Percentiles rank a stretch among this genome's conserved stretches.
These are phyloP conservation scores for Hypoxylon sp. DNA, from an alignment of 2,329 filamentous ascomycete genomes.

Conservation along the genomic window DNA sequence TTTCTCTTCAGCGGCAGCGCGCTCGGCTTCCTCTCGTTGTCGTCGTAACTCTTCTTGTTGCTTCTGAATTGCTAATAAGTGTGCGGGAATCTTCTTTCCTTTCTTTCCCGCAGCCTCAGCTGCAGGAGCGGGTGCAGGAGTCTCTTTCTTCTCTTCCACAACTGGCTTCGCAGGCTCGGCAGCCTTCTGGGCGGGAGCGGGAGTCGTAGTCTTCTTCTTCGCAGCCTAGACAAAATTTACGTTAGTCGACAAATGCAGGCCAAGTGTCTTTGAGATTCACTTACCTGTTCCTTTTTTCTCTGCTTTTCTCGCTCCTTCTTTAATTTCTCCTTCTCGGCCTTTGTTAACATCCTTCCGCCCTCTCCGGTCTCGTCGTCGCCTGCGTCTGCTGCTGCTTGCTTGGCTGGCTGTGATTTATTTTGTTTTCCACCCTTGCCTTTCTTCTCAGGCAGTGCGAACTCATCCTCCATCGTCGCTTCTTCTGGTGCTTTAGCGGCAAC, in stretches of 20 bases:
- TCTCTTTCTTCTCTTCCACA: conserved; percentile 65
- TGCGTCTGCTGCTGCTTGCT: conserved; percentile 57
- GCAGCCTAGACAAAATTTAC: conserved; percentile 70
- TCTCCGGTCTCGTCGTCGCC: conserved; percentile 67
- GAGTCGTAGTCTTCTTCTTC: conserved; percentile 80
- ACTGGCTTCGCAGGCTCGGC: conserved; percentile 69
- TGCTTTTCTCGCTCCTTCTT: conserved; percentile 99
- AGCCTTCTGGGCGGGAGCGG: conserved; percentile 67
- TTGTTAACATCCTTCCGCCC: conserved; percentile 84
- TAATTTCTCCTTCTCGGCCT: conserved; percentile 98
- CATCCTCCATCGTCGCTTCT: conserved; percentile 87
- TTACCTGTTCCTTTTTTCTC: conserved; percentile 95
- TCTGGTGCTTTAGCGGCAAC: conserved; percentile 78
- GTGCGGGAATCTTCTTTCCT: conserved; percentile 89
- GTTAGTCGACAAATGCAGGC: conserved; percentile 1
- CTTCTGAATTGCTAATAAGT: conserved; percentile 80
- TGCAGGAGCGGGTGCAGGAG: conserved; percentile 58
- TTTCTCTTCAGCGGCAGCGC: conserved; percentile 73
- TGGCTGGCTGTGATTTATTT: conserved; percentile 61
- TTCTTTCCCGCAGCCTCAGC: conserved; percentile 74
- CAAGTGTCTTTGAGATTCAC: conserved; percentile 18
- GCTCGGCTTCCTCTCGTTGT: conserved; percentile 74
- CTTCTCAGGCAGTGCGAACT: conserved; percentile 87
- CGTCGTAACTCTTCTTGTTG: conserved; percentile 84
- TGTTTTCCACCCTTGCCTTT: conserved; percentile 73